Conservation (phyloP, 345 rosid species). For the Linum trigynum region DNA sequence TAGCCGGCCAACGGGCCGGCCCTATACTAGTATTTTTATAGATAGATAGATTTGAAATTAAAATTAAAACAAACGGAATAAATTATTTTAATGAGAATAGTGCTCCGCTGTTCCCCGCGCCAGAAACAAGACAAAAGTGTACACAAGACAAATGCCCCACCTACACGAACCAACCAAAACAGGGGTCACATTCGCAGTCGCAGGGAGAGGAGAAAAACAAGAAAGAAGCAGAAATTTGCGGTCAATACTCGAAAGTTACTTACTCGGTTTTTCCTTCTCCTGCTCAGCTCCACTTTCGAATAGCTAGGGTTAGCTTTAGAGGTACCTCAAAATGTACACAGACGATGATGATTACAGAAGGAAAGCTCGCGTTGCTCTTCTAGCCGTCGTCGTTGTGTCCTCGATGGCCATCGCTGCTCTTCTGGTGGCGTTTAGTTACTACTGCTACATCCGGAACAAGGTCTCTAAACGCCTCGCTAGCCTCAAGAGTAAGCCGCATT, state of each 20-base stretch:
- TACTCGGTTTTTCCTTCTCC: too few species aligned
- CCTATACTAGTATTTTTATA: too few species aligned
- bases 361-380: conserved; percentile 56
- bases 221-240: not conserved
- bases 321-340: conserved; percentile 24
- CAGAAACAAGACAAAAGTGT: not conserved
- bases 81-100: too few species aligned
- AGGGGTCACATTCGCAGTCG: not conserved
- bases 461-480: conserved; percentile 50
- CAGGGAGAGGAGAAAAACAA: not conserved
- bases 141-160: not conserved
- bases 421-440: conserved; percentile 80
- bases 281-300: too few species aligned
- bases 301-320: not conserved
- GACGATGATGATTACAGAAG: conserved; percentile 35
- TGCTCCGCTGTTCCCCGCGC: not conserved
- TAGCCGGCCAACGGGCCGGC: too few species aligned
- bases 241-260: not conserved
- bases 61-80: not conserved
- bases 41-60: too few species aligned
- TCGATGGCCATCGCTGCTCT: conserved; percentile 61
- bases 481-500: conserved; percentile 32
- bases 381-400: conserved; percentile 68
- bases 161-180: not conserved
- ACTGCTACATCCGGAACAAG: conserved; percentile 83